phyloP scores from a whole-genome alignment of 23 red algal species.

The Chondrus crispus region DNA sequence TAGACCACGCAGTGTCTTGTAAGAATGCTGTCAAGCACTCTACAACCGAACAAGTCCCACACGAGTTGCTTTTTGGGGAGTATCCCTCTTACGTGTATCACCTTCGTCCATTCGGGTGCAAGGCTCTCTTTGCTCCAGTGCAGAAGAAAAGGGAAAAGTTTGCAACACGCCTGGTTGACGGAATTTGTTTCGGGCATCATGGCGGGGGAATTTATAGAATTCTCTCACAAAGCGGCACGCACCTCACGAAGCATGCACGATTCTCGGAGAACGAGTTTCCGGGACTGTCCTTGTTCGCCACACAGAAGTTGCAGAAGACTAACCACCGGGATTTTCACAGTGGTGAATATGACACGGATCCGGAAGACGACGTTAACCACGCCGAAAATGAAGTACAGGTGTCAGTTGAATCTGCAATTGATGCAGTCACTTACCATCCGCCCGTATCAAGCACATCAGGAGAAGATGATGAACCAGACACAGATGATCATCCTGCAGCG shows the following conservation, averaged over 20 bases:
- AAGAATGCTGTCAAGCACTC: conserved; percentile 25
- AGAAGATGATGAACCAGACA: neutral
- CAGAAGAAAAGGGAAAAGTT: neutral
- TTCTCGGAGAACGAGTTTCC: neutral
- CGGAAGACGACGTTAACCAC: too few species aligned
- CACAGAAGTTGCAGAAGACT: too few species aligned
- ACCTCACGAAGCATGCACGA: neutral
- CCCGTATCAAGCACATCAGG: neutral
- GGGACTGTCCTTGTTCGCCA: neutral
- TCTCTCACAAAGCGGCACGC: neutral
- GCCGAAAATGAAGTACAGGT: too few species aligned
- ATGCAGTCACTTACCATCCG: neutral
- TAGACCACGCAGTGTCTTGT: neutral
- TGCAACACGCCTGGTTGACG: neutral
- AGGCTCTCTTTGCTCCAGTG: neutral
- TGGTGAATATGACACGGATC: too few species aligned
- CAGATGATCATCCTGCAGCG: neutral
- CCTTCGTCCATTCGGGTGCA: conserved; percentile 16
- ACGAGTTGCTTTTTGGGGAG: neutral
- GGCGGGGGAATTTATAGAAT: conserved; percentile 1
- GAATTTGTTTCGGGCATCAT: neutral
- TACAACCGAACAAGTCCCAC: neutral
- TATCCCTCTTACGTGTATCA: neutral
- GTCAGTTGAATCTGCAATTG: too few species aligned
- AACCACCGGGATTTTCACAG: too few species aligned